These are phyloP conservation scores for Croton laevigatus DNA, from an alignment of 441 rosid genomes.

Conservation along the genomic window DNA sequence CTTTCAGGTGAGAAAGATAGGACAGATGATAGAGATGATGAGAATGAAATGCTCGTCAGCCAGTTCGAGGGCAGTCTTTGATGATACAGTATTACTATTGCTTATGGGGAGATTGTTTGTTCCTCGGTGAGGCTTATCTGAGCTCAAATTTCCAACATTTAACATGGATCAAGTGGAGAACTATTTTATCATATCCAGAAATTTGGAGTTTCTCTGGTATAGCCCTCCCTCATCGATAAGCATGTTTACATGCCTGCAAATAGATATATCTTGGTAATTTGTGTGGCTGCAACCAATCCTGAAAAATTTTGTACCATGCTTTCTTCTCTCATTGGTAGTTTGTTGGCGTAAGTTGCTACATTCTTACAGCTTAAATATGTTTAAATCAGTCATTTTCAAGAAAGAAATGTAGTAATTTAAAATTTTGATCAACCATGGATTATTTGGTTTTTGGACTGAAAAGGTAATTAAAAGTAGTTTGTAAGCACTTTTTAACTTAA, in stretches of 20 bases:
- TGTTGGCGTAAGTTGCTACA: neutral
- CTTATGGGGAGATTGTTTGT: neutral
- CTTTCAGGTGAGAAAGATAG: conserved; percentile 14
- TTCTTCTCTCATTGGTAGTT: neutral
- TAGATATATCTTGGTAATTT: neutral
- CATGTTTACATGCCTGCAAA: neutral
- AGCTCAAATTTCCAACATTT: neutral
- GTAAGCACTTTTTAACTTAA: too few species aligned
- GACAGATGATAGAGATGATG: conserved; percentile 13
- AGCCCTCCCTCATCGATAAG: neutral
- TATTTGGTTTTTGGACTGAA: too few species aligned
- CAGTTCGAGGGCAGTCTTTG: conserved; percentile 34
- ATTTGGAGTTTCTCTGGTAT: neutral
- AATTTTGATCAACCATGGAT: too few species aligned
- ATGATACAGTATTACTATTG: neutral
- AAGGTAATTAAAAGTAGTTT: too few species aligned
- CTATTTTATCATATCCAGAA: neutral
- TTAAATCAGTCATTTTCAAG: too few species aligned
- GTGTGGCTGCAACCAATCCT: neutral
- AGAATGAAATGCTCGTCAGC: conserved; percentile 31
- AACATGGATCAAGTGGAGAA: conserved; percentile 10
- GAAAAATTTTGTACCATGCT: neutral
- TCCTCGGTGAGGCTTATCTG: neutral
- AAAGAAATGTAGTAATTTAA: too few species aligned
- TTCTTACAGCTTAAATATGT: too few species aligned